These are phyloP conservation scores for Juglanconis sp. DNA, from an alignment of 2,329 filamentous ascomycete species.

Conservation along the genomic window DNA sequence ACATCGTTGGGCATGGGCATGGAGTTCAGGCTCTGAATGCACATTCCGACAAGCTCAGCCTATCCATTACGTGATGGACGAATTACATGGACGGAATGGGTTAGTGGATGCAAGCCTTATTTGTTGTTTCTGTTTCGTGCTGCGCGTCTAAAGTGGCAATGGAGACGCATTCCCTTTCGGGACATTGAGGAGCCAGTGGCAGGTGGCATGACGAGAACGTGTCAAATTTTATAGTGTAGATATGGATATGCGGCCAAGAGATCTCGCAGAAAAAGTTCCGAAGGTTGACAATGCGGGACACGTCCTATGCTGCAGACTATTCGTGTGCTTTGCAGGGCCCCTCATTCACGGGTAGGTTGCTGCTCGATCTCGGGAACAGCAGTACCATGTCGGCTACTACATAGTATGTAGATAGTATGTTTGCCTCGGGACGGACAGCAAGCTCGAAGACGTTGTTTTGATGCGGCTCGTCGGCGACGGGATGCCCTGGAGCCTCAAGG, in stretches of 20 bases:
- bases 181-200: too few relatives aligned
- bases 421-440: background rate
- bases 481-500: background rate
- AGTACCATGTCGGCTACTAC: too few relatives aligned
- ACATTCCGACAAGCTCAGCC: background rate
- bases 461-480: background rate
- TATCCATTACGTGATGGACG: background rate
- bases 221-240: too few relatives aligned
- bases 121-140: background rate
- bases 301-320: background rate
- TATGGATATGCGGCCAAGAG: background rate
- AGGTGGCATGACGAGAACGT: too few relatives aligned
- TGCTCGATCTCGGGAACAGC: too few relatives aligned
- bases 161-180: background rate
- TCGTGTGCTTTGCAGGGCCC: background rate
- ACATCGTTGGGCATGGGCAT: background rate
- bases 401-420: too few relatives aligned
- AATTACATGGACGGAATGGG: too few relatives aligned
- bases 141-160: background rate
- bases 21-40: background rate
- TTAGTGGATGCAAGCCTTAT: background rate
- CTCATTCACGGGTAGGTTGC: too few relatives aligned
- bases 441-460: background rate
- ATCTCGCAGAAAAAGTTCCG: background rate
- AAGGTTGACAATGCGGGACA: background rate